A percentile compares a stretch with the other conserved stretches of the same genome.
Evolutionary conservation across 2,329 filamentous ascomycete genomes (phyloP).

Genomic region (Metarhizium robertsii): DNA sequence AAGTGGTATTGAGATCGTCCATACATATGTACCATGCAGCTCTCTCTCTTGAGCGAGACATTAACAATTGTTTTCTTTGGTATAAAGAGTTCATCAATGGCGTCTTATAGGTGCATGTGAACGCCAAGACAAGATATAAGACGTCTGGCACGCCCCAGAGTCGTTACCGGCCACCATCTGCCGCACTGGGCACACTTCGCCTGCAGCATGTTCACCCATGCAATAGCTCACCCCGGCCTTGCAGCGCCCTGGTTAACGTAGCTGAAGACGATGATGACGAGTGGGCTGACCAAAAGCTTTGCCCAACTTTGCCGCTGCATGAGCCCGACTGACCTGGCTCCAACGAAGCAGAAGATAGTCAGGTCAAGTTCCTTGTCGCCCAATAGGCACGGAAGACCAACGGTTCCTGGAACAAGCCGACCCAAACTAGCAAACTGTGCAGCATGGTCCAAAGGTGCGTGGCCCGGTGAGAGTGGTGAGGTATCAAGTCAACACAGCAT

Average conservation of each 20-base stretch:
- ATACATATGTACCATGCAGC: background rate
- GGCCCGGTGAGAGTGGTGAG: conserved; percentile 1
- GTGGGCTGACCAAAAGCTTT: conserved; percentile 1
- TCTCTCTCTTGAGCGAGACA: background rate
- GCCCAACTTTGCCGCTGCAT: conserved; percentile 8
- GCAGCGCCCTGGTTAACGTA: background rate
- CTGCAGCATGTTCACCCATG: conserved; percentile 1
- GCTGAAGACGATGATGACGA: background rate
- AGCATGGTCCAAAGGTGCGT: background rate
- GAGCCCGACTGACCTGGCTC: conserved; percentile 10
- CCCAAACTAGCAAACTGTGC: background rate
- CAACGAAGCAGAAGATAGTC: conserved; percentile 5
- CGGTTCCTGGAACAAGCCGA: background rate
- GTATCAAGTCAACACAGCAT: background rate
- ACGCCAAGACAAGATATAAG: background rate
- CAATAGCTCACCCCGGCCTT: background rate
- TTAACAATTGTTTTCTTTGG: background rate
- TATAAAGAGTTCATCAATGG: background rate
- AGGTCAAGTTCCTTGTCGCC: conserved; percentile 3
- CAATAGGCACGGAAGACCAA: conserved; percentile 1
- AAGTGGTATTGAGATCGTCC: background rate
- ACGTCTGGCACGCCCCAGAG: background rate
- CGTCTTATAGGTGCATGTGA: background rate
- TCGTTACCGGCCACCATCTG: background rate
- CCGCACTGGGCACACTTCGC: background rate